Evolutionary conservation across 2,329 filamentous ascomycete genomes (phyloP).

Genomic region (Hypoxylon sp.): DNA sequence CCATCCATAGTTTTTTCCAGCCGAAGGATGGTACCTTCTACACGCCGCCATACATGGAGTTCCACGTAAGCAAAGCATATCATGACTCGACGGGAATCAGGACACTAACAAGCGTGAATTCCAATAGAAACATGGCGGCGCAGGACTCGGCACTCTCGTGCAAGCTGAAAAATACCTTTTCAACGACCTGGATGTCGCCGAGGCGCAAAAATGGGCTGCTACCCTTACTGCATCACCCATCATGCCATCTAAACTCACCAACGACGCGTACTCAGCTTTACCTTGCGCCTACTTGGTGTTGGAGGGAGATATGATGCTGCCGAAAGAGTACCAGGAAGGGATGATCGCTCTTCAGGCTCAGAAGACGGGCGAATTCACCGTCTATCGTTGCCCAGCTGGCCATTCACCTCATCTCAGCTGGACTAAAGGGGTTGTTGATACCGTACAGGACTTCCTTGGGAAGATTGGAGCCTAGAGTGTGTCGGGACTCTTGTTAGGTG

Average conservation of each 20-base stretch:
- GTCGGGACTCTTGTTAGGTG: not conserved
- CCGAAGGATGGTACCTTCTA: conserved; percentile 45
- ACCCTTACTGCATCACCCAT: conserved; percentile 48
- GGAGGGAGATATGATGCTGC: conserved; percentile 49
- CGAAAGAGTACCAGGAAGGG: conserved; percentile 50
- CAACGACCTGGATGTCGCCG: conserved; percentile 45
- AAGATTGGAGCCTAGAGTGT: conserved; percentile 4
- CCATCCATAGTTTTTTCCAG: conserved; percentile 50
- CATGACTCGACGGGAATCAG: not conserved
- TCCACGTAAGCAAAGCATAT: conserved; percentile 45
- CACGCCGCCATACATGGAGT: conserved; percentile 47
- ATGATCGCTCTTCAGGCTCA: conserved; percentile 49
- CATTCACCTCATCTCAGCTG: conserved; percentile 53
- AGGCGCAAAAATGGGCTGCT: conserved; percentile 45
- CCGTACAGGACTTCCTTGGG: conserved; percentile 44
- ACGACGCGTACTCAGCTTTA: conserved; percentile 50
- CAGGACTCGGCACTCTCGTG: conserved; percentile 45
- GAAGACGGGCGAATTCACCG: conserved; percentile 45
- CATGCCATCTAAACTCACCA: conserved; percentile 48
- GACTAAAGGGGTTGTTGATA: conserved; percentile 47
- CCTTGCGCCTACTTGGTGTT: conserved; percentile 53
- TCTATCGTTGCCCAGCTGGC: conserved; percentile 46
- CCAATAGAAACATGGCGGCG: conserved; percentile 32
- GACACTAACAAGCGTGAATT: not conserved
- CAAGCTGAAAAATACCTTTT: conserved; percentile 49